Evolutionary conservation across 2,329 filamentous ascomycete species (phyloP).

Genomic region (Stachybotrys chartarum): DNA sequence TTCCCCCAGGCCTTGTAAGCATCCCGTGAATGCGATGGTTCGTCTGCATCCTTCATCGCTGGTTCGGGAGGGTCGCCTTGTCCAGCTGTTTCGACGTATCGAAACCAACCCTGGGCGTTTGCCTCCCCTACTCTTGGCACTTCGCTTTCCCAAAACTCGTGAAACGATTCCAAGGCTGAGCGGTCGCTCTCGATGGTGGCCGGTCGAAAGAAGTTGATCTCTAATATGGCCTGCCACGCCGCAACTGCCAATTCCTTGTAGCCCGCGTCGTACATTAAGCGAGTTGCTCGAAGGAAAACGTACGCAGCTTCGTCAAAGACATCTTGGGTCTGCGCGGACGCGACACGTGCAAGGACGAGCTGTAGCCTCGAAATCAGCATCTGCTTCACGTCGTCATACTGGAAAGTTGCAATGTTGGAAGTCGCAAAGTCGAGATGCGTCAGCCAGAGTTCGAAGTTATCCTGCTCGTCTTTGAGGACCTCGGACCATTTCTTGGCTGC

Average conservation of each 20-base stretch:
- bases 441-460: slow-evolving; percentile 59
- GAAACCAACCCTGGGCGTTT: slow-evolving; percentile 62
- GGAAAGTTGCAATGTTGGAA: slow-evolving; percentile 58
- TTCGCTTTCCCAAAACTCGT: slow-evolving; percentile 84
- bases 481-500: slow-evolving; percentile 59
- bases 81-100: slow-evolving; percentile 33
- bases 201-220: slow-evolving; percentile 60
- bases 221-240: slow-evolving; percentile 76
- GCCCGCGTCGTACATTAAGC: slow-evolving; percentile 68
- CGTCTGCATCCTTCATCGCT: slow-evolving; percentile 4
- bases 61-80: slow-evolving; percentile 34
- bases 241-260: slow-evolving; percentile 71
- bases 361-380: slow-evolving; percentile 48
- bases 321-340: not conserved
- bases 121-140: slow-evolving; percentile 69
- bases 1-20: slow-evolving; percentile 44
- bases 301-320: slow-evolving; percentile 43
- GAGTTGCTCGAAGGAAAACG: slow-evolving; percentile 66
- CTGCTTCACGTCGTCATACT: slow-evolving; percentile 56
- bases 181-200: slow-evolving; percentile 14
- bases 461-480: slow-evolving; percentile 16
- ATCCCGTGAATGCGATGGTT: slow-evolving; percentile 26
- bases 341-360: slow-evolving; percentile 6
- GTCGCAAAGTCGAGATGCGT: slow-evolving; percentile 68
- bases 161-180: slow-evolving; percentile 39